Evolutionary conservation across 352 stramenopile species (phyloP).

Genomic region (Globisporangium splendens): DNA sequence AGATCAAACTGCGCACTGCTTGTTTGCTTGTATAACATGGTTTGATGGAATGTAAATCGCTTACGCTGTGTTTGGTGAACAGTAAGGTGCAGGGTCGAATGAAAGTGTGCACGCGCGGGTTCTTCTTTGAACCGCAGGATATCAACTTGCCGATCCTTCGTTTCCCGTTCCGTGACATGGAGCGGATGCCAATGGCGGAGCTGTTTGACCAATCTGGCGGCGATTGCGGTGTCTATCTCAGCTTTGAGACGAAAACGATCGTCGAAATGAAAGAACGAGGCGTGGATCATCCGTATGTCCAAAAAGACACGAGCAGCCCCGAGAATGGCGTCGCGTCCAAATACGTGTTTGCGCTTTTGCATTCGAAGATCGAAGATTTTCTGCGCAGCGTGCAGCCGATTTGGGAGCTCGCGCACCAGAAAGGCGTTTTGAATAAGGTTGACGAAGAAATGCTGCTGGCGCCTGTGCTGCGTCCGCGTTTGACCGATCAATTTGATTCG

Average conservation of each 20-base stretch:
- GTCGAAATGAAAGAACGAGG: constrained; percentile 87
- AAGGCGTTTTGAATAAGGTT: constrained; percentile 78
- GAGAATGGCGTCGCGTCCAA: constrained; percentile 31
- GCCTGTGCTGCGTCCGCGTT: constrained; percentile 62
- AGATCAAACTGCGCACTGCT: too few species aligned
- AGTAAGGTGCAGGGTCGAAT: constrained; percentile 75
- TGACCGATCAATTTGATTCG: constrained; percentile 86
- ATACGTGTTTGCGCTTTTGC: constrained; percentile 79
- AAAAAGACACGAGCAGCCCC: constrained; percentile 36
- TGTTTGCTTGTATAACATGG: too few species aligned
- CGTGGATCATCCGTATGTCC: constrained; percentile 79
- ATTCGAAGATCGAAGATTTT: constrained; percentile 84
- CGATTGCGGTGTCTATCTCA: constrained; percentile 56
- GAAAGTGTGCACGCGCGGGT: constrained; percentile 87
- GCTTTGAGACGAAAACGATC: constrained; percentile 51
- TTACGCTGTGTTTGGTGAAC: constrained; percentile 15
- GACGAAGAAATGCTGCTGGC: constrained; percentile 79
- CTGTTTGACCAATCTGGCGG: constrained; percentile 42
- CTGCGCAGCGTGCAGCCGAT: constrained; percentile 64
- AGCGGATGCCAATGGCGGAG: constrained; percentile 43
- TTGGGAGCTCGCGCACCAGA: constrained; percentile 59
- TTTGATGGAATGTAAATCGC: too few species aligned
- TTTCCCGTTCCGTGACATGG: constrained; percentile 87
- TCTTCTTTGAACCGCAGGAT: constrained; percentile 92
- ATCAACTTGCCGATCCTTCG: constrained; percentile 72